Percentiles rank a stretch among this genome's conserved stretches.
These are phyloP conservation scores for Colletotrichum tropicale DNA, from an alignment of 2,329 filamentous ascomycete species.

Conservation along the genomic window DNA sequence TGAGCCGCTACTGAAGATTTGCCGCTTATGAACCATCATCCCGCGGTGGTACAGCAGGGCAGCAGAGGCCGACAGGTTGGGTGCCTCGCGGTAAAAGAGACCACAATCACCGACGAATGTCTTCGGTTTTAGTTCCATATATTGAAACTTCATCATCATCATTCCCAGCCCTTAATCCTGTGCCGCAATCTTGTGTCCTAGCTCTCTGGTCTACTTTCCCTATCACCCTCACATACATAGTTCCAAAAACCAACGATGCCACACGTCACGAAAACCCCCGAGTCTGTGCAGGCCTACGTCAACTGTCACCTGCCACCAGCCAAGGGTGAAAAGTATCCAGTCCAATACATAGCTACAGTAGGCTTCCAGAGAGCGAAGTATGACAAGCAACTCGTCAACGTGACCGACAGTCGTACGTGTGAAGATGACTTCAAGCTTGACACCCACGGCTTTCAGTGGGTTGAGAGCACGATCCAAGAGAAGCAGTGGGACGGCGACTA, in stretches of 20 bases:
- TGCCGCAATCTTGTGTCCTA: neutral
- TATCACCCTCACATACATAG: neutral
- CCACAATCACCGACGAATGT: neutral
- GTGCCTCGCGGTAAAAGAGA: neutral
- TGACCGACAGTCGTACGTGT: neutral
- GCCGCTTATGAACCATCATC: neutral
- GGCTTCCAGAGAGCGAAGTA: neutral
- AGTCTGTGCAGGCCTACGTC: neutral
- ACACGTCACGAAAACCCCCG: neutral
- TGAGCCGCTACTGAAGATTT: neutral
- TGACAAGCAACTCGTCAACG: neutral
- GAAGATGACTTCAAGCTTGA: conserved; percentile 63
- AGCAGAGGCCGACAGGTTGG: neutral
- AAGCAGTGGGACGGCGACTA: conserved; percentile 41
- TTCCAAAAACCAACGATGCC: neutral
- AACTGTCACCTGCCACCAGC: neutral
- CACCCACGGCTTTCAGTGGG: conserved; percentile 58
- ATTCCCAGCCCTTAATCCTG: rapidly evolving
- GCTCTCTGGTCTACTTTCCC: neutral
- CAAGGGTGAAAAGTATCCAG: neutral
- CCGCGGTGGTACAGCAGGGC: neutral
- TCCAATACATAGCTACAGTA: neutral
- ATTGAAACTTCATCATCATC: neutral
- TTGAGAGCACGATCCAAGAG: conserved; percentile 56
- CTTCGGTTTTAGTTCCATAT: neutral